Evolutionary conservation across 345 rosid genomes (phyloP).

Genomic region (Gynandropsis gynandra): DNA sequence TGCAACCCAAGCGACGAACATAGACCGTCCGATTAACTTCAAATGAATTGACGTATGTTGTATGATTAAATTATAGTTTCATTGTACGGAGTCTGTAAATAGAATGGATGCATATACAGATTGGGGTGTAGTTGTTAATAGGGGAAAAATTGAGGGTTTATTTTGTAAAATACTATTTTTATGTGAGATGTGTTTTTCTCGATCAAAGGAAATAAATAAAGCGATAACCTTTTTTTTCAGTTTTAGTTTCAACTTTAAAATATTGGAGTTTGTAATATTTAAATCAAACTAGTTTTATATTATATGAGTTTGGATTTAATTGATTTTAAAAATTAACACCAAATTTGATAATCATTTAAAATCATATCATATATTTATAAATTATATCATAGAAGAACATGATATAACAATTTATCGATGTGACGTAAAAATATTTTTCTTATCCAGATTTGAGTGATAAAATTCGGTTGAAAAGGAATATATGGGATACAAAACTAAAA

Average conservation of each 20-base stretch:
- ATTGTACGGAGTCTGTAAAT: conserved; percentile 18
- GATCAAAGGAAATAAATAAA: background rate
- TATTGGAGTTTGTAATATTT: too few relatives aligned
- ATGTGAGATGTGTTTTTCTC: conserved; percentile 3
- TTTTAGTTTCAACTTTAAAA: background rate
- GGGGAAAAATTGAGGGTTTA: conserved; percentile 5
- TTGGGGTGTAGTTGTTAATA: conserved; percentile 18
- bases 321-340: too few relatives aligned
- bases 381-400: too few relatives aligned
- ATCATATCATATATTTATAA: too few relatives aligned
- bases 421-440: too few relatives aligned
- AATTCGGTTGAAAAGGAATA: too few relatives aligned
- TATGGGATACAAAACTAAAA: too few relatives aligned
- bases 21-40: background rate
- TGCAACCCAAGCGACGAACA: conserved; percentile 43
- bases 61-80: background rate
- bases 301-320: too few relatives aligned
- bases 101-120: conserved; percentile 8
- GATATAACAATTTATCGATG: too few relatives aligned
- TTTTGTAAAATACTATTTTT: conserved; percentile 8
- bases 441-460: too few relatives aligned
- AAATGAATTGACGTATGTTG: conserved; percentile 13
- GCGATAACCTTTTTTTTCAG: background rate
- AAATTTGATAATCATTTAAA: too few relatives aligned
- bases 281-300: too few relatives aligned